Percentiles rank a stretch among this genome's conserved stretches.
phyloP scores from a whole-genome alignment of 371 early-diverging fungal species.

The Apophysomyces elegans region DNA sequence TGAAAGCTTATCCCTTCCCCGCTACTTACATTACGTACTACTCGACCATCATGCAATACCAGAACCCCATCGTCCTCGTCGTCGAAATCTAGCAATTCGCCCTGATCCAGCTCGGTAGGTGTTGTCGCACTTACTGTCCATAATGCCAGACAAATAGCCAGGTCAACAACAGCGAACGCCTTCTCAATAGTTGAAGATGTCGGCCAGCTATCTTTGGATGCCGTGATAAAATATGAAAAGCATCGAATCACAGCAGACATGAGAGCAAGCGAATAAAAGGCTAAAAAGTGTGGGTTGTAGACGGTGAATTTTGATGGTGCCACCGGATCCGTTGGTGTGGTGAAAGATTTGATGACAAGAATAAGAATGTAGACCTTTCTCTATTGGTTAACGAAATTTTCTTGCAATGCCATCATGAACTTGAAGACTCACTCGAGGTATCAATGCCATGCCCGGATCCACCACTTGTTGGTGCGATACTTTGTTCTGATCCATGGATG shows the following conservation, averaged over 20 bases:
- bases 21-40: slow-evolving; percentile 46
- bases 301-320: slow-evolving; percentile 59
- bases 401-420: background rate
- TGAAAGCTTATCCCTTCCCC: background rate
- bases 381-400: background rate
- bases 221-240: slow-evolving; percentile 51
- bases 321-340: slow-evolving; percentile 49
- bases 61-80: slow-evolving; percentile 49
- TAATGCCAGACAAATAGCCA: slow-evolving; percentile 41
- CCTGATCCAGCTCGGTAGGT: slow-evolving; percentile 48
- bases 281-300: slow-evolving; percentile 54
- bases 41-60: slow-evolving; percentile 47
- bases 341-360: slow-evolving; percentile 54
- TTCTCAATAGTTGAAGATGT: slow-evolving; percentile 48
- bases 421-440: slow-evolving; percentile 38
- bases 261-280: slow-evolving; percentile 51
- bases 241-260: slow-evolving; percentile 49
- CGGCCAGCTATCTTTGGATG: slow-evolving; percentile 25
- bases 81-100: slow-evolving; percentile 48
- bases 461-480: slow-evolving; percentile 42
- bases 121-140: slow-evolving; percentile 53
- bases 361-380: slow-evolving; percentile 54
- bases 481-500: slow-evolving; percentile 16
- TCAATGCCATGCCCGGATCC: slow-evolving; percentile 42
- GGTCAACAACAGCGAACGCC: slow-evolving; percentile 45